Evolutionary conservation across 768 basidiomycete genomes (phyloP).

Genomic region (Xerocomus spinulosus): DNA sequence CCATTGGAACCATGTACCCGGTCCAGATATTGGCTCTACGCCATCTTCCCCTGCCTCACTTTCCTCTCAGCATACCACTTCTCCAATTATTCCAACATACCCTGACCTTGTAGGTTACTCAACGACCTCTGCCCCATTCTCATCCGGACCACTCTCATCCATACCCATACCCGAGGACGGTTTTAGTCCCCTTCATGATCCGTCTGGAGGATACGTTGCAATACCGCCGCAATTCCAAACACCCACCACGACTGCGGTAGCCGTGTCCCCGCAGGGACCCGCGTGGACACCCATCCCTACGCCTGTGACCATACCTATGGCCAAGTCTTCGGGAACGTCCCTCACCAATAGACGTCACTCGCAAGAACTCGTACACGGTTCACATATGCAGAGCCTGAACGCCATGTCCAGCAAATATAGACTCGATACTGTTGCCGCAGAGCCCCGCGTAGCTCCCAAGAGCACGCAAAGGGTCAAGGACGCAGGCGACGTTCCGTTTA

Average conservation of each 20-base stretch:
- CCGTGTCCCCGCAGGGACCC: conserved; percentile 14
- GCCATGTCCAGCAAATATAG: conserved; percentile 26
- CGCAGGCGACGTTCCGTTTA: conserved; percentile 30
- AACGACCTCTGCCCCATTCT: conserved; percentile 6
- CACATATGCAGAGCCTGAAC: conserved; percentile 18
- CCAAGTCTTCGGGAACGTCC: conserved; percentile 6
- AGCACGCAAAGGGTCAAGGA: conserved; percentile 23
- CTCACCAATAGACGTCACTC: conserved; percentile 14
- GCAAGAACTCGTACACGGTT: conserved; percentile 18
- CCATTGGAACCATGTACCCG: conserved; percentile 13
- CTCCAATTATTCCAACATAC: conserved; percentile 21
- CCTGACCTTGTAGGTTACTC: conserved; percentile 20
- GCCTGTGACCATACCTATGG: background rate
- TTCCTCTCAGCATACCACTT: conserved; percentile 17
- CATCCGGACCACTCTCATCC: conserved; percentile 4
- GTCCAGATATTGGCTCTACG: conserved; percentile 19
- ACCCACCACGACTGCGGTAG: conserved; percentile 4
- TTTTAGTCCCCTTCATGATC: conserved; percentile 15
- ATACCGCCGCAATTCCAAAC: conserved; percentile 12
- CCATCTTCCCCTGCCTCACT: conserved; percentile 24
- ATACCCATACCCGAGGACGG: conserved; percentile 11
- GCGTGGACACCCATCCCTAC: conserved; percentile 13
- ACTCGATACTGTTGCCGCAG: conserved; percentile 12
- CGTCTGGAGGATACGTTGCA: conserved; percentile 14
- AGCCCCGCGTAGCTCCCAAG: conserved; percentile 12